These are phyloP conservation scores for Lactarius indigo DNA, from an alignment of 768 basidiomycete genomes.

Conservation along the genomic window DNA sequence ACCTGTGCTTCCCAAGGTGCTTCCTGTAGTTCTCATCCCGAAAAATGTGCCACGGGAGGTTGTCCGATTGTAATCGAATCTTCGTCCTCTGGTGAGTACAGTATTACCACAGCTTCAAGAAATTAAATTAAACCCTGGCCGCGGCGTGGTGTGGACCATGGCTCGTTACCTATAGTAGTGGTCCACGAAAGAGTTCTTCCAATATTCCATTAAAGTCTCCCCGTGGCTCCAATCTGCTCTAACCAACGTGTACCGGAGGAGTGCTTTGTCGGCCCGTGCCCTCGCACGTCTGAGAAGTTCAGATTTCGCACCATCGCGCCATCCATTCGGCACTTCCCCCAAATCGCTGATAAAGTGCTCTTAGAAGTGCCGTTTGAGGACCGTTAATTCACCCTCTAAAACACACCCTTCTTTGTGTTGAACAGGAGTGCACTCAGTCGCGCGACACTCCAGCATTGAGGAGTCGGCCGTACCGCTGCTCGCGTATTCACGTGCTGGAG, in stretches of 20 bases:
- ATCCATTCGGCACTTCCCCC: slow-evolving; percentile 1
- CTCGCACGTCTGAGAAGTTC: neutral
- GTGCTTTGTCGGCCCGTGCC: neutral
- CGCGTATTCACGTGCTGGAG: too few relatives aligned
- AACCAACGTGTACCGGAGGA: neutral
- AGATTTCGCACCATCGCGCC: neutral
- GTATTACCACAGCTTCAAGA: neutral
- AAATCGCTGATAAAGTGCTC: neutral
- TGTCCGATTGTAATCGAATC: neutral
- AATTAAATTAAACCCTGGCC: neutral
- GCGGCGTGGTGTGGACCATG: neutral
- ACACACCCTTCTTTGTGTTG: neutral
- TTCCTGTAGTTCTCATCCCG: neutral
- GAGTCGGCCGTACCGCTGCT: too few relatives aligned
- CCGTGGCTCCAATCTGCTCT: neutral
- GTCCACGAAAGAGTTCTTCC: neutral
- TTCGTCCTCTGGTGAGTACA: neutral
- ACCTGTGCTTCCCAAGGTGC: neutral
- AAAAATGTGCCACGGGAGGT: too few relatives aligned
- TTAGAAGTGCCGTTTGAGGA: neutral
- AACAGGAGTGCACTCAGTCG: too few relatives aligned
- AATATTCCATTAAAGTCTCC: neutral
- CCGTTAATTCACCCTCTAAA: neutral
- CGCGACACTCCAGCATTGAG: too few relatives aligned
- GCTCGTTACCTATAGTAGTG: neutral